Conservation (phyloP, 1,284 basidiomycete genomes). For the Puccinia coronata region DNA sequence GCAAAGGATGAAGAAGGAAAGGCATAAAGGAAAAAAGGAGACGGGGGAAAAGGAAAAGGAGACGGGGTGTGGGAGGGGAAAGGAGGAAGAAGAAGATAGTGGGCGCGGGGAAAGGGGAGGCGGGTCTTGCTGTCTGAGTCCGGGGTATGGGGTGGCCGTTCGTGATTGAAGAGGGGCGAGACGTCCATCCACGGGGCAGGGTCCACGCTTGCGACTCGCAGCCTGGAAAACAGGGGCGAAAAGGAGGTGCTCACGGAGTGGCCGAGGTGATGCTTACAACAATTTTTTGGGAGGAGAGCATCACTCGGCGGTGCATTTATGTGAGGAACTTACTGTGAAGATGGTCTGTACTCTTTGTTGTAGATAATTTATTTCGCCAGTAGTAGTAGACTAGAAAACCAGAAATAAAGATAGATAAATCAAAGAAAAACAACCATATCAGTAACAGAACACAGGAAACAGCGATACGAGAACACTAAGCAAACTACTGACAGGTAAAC, state of each 20-base stretch:
- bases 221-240: background rate
- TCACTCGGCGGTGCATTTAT: background rate
- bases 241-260: slow-evolving; percentile 23
- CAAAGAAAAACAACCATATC: no score
- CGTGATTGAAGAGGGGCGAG: background rate
- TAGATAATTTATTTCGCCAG: no score
- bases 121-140: no score
- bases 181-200: no score
- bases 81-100: background rate
- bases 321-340: background rate
- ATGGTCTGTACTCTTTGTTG: no score
- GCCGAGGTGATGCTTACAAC: slow-evolving; percentile 1
- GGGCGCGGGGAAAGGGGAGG: no score
- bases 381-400: no score
- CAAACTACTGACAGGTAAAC: no score
- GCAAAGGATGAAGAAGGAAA: background rate
- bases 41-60: background rate
- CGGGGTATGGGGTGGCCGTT: background rate
- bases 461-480: no score
- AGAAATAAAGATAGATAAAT: no score
- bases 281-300: background rate
- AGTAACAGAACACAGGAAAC: no score
- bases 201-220: no score
- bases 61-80: background rate
- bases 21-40: background rate